Conservation (phyloP, 1,284 basidiomycete species). For the Rhodofomes roseus region DNA sequence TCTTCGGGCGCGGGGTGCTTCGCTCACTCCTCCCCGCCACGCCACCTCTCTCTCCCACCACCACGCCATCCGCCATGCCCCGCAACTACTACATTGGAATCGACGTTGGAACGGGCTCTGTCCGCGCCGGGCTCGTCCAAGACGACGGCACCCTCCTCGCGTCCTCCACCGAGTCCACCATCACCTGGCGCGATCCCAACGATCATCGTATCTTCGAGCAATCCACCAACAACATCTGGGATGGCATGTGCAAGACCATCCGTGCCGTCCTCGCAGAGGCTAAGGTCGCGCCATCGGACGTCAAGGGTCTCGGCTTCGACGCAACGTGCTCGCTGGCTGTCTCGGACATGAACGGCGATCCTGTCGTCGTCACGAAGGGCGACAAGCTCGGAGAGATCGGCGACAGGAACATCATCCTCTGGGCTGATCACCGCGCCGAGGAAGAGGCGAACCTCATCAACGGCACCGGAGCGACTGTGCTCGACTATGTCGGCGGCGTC, state of each 20-base stretch:
- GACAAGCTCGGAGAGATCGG: slow-evolving; percentile 57
- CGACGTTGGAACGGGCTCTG: slow-evolving; percentile 91
- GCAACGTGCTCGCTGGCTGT: slow-evolving; percentile 97
- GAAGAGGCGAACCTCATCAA: slow-evolving; percentile 92
- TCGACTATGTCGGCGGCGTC: slow-evolving; percentile 94
- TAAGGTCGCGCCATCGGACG: slow-evolving; percentile 54
- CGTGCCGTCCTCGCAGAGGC: slow-evolving; percentile 65
- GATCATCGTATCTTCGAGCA: slow-evolving; percentile 97
- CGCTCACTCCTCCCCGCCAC: neutral
- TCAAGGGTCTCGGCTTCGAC: slow-evolving; percentile 94
- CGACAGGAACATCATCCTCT: slow-evolving; percentile 84
- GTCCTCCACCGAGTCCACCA: slow-evolving; percentile 74
- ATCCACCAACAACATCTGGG: slow-evolving; percentile 87
- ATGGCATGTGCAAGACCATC: slow-evolving; percentile 68
- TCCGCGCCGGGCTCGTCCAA: slow-evolving; percentile 82
- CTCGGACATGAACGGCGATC: slow-evolving; percentile 68
- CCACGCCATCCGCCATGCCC: neutral
- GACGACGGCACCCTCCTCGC: slow-evolving; percentile 75
- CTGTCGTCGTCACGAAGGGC: slow-evolving; percentile 80
- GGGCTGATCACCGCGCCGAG: slow-evolving; percentile 95
- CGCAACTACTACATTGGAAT: slow-evolving; percentile 60
- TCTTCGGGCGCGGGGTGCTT: neutral
- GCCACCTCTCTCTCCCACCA: neutral
- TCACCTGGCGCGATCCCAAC: slow-evolving; percentile 79
- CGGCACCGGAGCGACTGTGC: slow-evolving; percentile 75